Percentiles rank a stretch among this genome's conserved stretches.
Conservation (phyloP, 805 yeast genomes). For the Zygosaccharomyces pseudorouxii region DNA sequence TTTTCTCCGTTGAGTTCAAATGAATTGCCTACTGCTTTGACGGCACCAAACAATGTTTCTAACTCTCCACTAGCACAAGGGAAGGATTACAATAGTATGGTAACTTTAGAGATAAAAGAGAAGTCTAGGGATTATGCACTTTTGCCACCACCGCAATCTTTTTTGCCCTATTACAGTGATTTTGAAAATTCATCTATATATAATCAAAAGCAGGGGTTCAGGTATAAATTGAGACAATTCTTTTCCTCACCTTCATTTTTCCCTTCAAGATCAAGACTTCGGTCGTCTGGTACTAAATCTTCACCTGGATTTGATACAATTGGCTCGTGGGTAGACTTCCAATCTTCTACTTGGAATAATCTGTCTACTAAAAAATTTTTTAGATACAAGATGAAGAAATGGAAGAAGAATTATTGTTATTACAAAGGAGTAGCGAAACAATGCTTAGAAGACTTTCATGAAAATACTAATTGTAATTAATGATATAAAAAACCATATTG, state of each 20-base stretch:
- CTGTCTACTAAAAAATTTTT: conserved; percentile 20
- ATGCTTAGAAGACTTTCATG: conserved; percentile 20
- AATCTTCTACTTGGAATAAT: conserved; percentile 13
- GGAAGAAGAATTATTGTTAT: conserved; percentile 17
- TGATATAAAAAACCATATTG: neutral
- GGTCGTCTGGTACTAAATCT: neutral
- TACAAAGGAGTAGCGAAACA: conserved; percentile 21
- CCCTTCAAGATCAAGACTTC: neutral
- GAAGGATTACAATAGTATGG: neutral
- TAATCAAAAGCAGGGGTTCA: neutral
- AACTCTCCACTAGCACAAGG: neutral
- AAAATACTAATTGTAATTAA: conserved; percentile 8
- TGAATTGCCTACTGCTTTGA: conserved; percentile 11
- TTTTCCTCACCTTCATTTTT: conserved; percentile 6
- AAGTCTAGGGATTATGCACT: neutral
- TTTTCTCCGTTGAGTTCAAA: conserved; percentile 13
- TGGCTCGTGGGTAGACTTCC: conserved; percentile 13
- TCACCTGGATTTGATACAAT: conserved; percentile 4
- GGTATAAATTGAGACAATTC: conserved; percentile 9
- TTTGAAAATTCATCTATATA: conserved; percentile 5
- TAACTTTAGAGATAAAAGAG: neutral
- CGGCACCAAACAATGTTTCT: conserved; percentile 9
- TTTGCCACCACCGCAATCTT: conserved; percentile 14
- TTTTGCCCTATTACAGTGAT: conserved; percentile 7
- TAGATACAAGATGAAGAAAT: conserved; percentile 16